Evolutionary conservation across 768 basidiomycete species (phyloP), one percentile per base, ranked within the genome.

Genomic region (Austroboletus festivus): DNA sequence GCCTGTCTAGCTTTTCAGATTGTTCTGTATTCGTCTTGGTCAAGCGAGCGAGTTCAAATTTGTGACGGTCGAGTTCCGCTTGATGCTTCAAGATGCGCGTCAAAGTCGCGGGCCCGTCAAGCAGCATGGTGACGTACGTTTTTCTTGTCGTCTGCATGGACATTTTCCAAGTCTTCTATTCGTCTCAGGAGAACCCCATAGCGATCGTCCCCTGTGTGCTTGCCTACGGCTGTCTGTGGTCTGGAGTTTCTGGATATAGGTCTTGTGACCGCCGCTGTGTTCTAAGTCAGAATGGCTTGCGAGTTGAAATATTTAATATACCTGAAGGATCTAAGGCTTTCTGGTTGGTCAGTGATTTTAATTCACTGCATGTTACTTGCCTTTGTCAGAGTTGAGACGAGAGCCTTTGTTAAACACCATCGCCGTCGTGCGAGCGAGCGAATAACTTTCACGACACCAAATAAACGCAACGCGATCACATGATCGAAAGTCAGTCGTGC

Each of bases 121-220:
- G 19, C 20, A 13, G 4, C 13, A 20, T 21, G 13, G 44, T 1
- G 22, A 10, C 80, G 55, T 60, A 87, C 86, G 41, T 71, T 49
- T 71, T 77, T 82, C 76, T 86, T 88, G 48, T 76, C 78, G 3
- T 86, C 83, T 33, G 72, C 65, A 57, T 84, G 83, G n/a, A 81
- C 63, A 46, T 64, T 68, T 66, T 87, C 82, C 6, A 86, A 62
- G 15, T 84, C 80, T 28, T 84, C 81, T 0, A 89, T 74, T 55
- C 83, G 83, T 52, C 72, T 74, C 60, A 85, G 78, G 19, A 88
- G 74, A 15, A 64, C 50, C 7, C 75, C 72, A 55, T 82, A 82
- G 18, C 77, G 73, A 47, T 86, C 82, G 7, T 60, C 63, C 3
- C 38, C 34, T 30, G 51, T 1, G 2, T 57, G 52, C 12, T 63